Percentiles rank a stretch among this genome's conserved stretches.
Conservation (phyloP, 805 yeast genomes). For the Candida quercuum region DNA sequence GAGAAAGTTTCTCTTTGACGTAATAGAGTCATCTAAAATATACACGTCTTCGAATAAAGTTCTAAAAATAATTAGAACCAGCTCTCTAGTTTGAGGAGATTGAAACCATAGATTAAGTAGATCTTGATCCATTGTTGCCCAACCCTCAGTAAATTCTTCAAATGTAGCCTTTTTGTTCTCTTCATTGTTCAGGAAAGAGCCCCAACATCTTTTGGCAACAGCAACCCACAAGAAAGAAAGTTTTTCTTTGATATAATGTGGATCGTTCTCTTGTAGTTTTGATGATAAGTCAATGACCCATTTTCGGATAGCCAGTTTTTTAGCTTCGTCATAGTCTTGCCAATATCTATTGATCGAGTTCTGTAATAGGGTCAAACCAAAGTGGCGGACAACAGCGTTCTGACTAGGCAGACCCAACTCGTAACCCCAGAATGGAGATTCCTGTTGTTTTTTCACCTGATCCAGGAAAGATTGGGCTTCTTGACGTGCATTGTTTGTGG, state of each 20-base stretch:
- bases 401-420: conserved; percentile 64
- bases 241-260: conserved; percentile 87
- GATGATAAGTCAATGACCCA: conserved; percentile 82
- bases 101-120: conserved; percentile 70
- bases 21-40: conserved; percentile 86
- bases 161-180: conserved; percentile 32
- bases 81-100: conserved; percentile 60
- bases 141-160: conserved; percentile 56
- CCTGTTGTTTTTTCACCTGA: conserved; percentile 66
- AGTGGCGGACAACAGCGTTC: conserved; percentile 78
- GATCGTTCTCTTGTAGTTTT: conserved; percentile 58
- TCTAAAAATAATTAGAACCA: conserved; percentile 71
- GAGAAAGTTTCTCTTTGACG: conserved; percentile 70
- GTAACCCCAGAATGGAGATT: conserved; percentile 91
- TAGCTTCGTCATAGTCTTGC: conserved; percentile 50
- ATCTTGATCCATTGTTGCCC: conserved; percentile 84
- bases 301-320: conserved; percentile 61
- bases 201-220: conserved; percentile 90
- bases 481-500: conserved; percentile 51
- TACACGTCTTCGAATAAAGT: conserved; percentile 92
- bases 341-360: conserved; percentile 56
- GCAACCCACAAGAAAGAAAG: conserved; percentile 88
- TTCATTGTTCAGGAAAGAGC: conserved; percentile 46
- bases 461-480: conserved; percentile 68
- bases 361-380: conserved; percentile 77